phyloP scores from a whole-genome alignment of 2,329 filamentous ascomycete genomes.

The Neofusicoccum sp. region DNA sequence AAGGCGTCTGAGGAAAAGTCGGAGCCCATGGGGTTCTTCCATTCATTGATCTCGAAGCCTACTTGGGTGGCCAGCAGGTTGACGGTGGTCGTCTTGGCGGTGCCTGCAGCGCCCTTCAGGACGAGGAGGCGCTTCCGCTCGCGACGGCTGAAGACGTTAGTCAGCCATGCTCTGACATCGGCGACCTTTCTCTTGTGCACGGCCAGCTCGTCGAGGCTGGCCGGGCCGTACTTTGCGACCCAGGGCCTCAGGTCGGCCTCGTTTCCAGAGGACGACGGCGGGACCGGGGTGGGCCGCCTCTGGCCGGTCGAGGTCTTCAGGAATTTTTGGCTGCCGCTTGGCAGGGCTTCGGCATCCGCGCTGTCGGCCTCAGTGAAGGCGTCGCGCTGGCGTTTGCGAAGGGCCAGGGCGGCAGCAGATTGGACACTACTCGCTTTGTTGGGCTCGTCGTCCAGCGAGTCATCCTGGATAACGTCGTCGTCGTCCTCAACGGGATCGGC shows the following conservation, averaged over 20 bases:
- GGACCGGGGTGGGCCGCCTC: conserved; percentile 30
- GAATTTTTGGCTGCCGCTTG: conserved; percentile 45
- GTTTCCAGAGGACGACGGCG: conserved; percentile 25
- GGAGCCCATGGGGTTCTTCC: conserved; percentile 76
- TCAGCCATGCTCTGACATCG: conserved; percentile 82
- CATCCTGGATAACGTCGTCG: conserved; percentile 39
- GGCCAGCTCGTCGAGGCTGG: conserved; percentile 75
- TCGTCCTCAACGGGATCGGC: conserved; percentile 26
- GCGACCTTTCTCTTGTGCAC: conserved; percentile 93
- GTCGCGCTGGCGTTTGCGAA: conserved; percentile 29
- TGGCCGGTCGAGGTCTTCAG: conserved; percentile 38
- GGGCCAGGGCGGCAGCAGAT: conserved; percentile 25
- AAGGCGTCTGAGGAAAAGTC: conserved; percentile 61
- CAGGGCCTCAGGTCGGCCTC: conserved; percentile 69
- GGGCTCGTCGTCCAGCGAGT: conserved; percentile 31
- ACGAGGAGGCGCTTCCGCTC: conserved; percentile 69
- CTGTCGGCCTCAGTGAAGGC: conserved; percentile 19
- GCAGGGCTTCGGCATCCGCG: conserved; percentile 23
- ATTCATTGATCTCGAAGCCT: conserved; percentile 76
- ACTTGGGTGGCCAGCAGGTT: conserved; percentile 75
- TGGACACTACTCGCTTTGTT: neutral
- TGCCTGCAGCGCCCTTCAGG: conserved; percentile 85
- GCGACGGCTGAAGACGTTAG: conserved; percentile 65
- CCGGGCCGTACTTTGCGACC: conserved; percentile 80
- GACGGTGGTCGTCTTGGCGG: conserved; percentile 88